These are phyloP conservation scores for Daldinia eschscholtzii DNA, from an alignment of 2,329 filamentous ascomycete genomes.

Conservation along the genomic window DNA sequence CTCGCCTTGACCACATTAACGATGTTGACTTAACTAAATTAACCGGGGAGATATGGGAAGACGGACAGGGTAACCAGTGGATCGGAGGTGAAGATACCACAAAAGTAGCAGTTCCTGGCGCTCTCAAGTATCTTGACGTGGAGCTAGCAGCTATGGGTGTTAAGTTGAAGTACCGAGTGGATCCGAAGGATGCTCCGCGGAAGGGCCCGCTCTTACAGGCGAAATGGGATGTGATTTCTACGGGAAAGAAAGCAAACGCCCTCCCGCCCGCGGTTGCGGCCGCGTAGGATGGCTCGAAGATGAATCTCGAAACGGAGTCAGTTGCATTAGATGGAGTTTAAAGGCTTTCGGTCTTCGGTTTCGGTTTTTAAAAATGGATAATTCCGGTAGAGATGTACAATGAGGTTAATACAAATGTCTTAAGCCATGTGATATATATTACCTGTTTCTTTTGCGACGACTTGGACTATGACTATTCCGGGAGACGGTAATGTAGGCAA, in stretches of 20 bases:
- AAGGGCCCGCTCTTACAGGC: conserved; percentile 63
- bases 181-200: conserved; percentile 73
- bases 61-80: conserved; percentile 86
- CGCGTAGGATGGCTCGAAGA: conserved; percentile 38
- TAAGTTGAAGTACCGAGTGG: conserved; percentile 83
- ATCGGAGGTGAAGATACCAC: conserved; percentile 92
- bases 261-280: conserved; percentile 46
- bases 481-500: conserved; percentile 33
- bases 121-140: conserved; percentile 92
- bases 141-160: conserved; percentile 97
- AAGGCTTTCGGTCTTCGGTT: conserved; percentile 21
- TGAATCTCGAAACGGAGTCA: neutral
- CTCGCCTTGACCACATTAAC: conserved; percentile 67
- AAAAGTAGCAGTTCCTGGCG: conserved; percentile 90
- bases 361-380: conserved; percentile 21
- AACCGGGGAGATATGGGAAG: conserved; percentile 88
- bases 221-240: conserved; percentile 52
- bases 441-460: conserved; percentile 11
- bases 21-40: conserved; percentile 67
- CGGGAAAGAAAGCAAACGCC: conserved; percentile 44
- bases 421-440: conserved; percentile 6
- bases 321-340: conserved; percentile 39
- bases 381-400: conserved; percentile 20
- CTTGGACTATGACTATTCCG: conserved; percentile 17
- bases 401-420: conserved; percentile 25